These are phyloP conservation scores for Mangifera indica DNA, from an alignment of 345 rosid genomes.

Conservation along the genomic window DNA sequence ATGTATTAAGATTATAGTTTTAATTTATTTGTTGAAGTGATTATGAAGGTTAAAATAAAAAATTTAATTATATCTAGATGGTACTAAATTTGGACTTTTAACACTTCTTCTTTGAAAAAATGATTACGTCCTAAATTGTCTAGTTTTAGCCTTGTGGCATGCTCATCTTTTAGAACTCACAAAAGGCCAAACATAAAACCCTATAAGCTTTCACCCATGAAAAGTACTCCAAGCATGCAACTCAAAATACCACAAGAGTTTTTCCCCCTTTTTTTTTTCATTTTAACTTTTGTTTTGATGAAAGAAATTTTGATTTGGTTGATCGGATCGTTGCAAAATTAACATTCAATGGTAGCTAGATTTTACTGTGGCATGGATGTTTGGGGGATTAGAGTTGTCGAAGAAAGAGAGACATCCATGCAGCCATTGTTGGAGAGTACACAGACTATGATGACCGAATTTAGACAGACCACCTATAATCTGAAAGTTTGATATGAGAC, in stretches of 20 bases:
- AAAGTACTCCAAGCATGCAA: not conserved
- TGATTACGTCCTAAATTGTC: no score
- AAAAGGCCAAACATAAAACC: not conserved
- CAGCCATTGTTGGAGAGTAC: conserved; percentile 12
- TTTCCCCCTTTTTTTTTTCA: no score
- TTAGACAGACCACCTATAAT: not conserved
- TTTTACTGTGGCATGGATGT: not conserved
- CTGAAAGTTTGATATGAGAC: not conserved
- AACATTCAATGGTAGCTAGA: not conserved
- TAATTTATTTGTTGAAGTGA: no score
- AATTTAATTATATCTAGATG: no score
- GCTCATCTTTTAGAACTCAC: not conserved
- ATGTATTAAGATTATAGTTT: no score
- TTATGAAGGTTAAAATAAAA: no score
- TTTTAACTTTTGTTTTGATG: not conserved
- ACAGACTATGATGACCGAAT: conserved; percentile 3
- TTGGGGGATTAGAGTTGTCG: conserved; percentile 21
- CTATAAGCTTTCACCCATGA: not conserved
- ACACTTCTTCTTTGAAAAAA: no score
- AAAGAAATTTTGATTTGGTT: no score
- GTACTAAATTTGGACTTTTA: no score
- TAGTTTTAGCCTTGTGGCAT: no score
- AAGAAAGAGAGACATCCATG: conserved; percentile 31
- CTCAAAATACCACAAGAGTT: no score
- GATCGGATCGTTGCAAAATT: not conserved